Conservation (phyloP, 495 filamentous ascomycete species). For the Pseudomonodictys pantanalensis region DNA sequence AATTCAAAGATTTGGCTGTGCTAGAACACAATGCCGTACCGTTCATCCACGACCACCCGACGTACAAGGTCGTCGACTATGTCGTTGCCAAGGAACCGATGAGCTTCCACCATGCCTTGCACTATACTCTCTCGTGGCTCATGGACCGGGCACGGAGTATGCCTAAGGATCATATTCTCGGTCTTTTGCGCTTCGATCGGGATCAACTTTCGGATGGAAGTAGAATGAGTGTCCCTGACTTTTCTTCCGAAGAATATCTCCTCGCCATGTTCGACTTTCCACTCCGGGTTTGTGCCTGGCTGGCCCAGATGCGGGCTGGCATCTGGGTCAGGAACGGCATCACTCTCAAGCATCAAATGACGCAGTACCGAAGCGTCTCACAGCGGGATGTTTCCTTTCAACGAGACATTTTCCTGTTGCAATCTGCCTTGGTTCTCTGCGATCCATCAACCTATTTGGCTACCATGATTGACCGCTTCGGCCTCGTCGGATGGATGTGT, state of each 20-base stretch:
- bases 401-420: constrained; percentile 90
- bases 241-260: constrained; percentile 68
- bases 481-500: constrained; percentile 83
- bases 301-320: constrained; percentile 94
- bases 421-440: constrained; percentile 84
- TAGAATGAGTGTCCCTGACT: constrained; percentile 39
- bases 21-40: constrained; percentile 74
- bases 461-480: constrained; percentile 86
- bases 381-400: constrained; percentile 90
- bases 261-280: constrained; percentile 91
- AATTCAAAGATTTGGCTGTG: constrained; percentile 70
- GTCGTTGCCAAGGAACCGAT: constrained; percentile 83
- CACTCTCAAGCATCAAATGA: constrained; percentile 90
- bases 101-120: constrained; percentile 96
- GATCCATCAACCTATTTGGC: constrained; percentile 81
- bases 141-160: constrained; percentile 84
- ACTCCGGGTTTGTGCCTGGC: constrained; percentile 88
- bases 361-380: constrained; percentile 81
- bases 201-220: constrained; percentile 59
- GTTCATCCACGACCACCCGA: constrained; percentile 22
- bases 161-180: constrained; percentile 59
- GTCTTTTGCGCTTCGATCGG: constrained; percentile 60
- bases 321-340: constrained; percentile 99
- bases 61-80: constrained; percentile 74
- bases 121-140: constrained; percentile 97